Conservation (phyloP, 2,329 filamentous ascomycete genomes). For the Phyllosticta paracitricarpa region DNA sequence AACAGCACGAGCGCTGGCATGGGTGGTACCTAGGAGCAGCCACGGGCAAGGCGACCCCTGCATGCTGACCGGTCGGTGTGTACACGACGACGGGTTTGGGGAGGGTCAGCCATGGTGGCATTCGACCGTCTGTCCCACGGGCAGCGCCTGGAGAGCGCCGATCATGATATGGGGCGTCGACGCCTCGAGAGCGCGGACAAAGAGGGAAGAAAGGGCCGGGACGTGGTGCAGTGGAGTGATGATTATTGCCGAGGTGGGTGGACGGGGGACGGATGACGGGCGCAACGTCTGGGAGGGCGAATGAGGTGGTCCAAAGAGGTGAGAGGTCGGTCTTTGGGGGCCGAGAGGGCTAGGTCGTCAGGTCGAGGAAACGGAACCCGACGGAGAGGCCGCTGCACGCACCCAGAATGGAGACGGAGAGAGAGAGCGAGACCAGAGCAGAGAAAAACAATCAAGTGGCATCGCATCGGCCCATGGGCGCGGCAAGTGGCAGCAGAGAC, state of each 20-base stretch:
- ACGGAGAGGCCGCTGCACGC: background rate
- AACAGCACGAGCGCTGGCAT: conserved; percentile 6
- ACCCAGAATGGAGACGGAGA: background rate
- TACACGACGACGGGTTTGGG: background rate
- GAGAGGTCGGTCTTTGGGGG: background rate
- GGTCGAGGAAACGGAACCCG: background rate
- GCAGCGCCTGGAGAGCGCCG: background rate
- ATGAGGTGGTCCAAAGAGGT: background rate
- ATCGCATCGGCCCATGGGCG: background rate
- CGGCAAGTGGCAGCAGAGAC: no score
- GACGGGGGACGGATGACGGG: background rate
- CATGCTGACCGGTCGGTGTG: conserved; percentile 11
- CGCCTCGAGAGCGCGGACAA: conserved; percentile 5
- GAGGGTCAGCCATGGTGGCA: conserved; percentile 7
- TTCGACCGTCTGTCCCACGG: conserved; percentile 6
- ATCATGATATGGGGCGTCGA: conserved; percentile 4
- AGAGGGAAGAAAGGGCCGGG: conserved; percentile 2
- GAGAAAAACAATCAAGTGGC: background rate
- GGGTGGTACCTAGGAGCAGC: conserved; percentile 4
- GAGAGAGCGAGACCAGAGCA: no score
- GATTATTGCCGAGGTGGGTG: background rate
- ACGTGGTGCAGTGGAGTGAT: background rate
- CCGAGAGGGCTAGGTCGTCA: background rate
- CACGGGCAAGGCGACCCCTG: conserved; percentile 10
- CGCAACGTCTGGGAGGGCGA: background rate